These are phyloP conservation scores for Umbelopsis sp. DNA, from an alignment of 192 early-diverging fungal species.

Conservation along the genomic window DNA sequence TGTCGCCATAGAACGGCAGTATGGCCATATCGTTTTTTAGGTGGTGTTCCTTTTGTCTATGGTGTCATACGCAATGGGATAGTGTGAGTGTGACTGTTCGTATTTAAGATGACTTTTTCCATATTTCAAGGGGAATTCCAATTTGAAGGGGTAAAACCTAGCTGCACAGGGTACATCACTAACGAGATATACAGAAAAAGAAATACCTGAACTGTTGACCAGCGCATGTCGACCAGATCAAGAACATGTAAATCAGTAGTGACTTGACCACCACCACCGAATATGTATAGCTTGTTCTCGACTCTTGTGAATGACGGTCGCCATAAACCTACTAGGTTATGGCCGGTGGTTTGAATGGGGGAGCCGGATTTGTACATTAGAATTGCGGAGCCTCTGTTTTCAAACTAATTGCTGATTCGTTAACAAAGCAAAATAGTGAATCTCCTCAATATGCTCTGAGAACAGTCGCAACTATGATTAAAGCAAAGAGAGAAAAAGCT, in stretches of 20 bases:
- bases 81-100: background rate
- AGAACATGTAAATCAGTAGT: slow-evolving; percentile 60
- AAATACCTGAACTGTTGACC: slow-evolving; percentile 55
- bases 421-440: slow-evolving; percentile 12
- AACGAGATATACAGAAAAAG: background rate
- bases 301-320: slow-evolving; percentile 56
- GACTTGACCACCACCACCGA: slow-evolving; percentile 59
- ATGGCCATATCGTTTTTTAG: slow-evolving; percentile 61
- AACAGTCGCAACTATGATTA: background rate
- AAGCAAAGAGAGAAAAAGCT: slow-evolving; percentile 14
- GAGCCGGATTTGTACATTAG: slow-evolving; percentile 45
- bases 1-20: slow-evolving; percentile 59
- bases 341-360: slow-evolving; percentile 51
- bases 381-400: slow-evolving; percentile 7
- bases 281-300: slow-evolving; percentile 53
- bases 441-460: slow-evolving; percentile 9
- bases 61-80: background rate
- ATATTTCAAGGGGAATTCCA: slow-evolving; percentile 22
- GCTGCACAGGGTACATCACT: too few relatives aligned
- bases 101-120: background rate
- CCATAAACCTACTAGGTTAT: slow-evolving; percentile 58
- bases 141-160: too few relatives aligned
- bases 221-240: slow-evolving; percentile 47
- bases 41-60: slow-evolving; percentile 47
- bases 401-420: slow-evolving; percentile 16